Evolutionary conservation across 176 grass and related monocot species (phyloP), one percentile per base, ranked within the genome.

Genomic region (Luzula sylvatica): DNA sequence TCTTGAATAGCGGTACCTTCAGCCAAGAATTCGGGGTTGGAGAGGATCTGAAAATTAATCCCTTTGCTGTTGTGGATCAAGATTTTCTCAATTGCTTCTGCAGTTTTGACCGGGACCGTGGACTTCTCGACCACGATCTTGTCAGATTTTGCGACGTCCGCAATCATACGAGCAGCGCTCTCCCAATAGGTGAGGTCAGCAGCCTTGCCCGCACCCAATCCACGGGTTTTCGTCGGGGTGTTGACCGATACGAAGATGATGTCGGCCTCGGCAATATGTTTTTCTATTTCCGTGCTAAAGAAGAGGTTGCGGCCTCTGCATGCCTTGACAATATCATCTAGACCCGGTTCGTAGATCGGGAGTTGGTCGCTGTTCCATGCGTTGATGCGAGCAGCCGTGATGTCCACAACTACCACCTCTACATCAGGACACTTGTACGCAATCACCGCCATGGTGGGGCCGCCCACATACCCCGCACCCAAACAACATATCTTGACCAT

Each of bases 401-500:
- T 79, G 40, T 86, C 82, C 0, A 86, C 82, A 8, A 86, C 82
- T 7, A 75, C 71, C n/a, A 86, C 82, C 50, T 86, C 48, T 22
- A 75, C 27, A 3, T 68, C 71, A 3, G 82, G 82, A 32, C 82
- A 86, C 41, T 86, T 86, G 15, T 75, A 28, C 30, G 82, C 82
- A 11, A 86, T 86, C 41, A 86, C 75, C 0, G 82, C 82, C 82
- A 86, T 86, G 55, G 82, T 86, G n/a, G 82, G 82, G 23, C 82
- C 82, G 15, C 82, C 82, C 0, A 86, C 82, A 53, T 86, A 86
- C 46, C 82, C 82, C 30, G 82, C 82, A 50, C 82, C 82, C 24
- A 86, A 58, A 49, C 82, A 86, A 75, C 82, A 86, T 28, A 86
- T 80, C 75, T 86, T 86, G 65, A 86, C 82, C 82, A 86, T 78